phyloP scores from a whole-genome alignment of 495 filamentous ascomycete genomes.

The Podospora conica region DNA sequence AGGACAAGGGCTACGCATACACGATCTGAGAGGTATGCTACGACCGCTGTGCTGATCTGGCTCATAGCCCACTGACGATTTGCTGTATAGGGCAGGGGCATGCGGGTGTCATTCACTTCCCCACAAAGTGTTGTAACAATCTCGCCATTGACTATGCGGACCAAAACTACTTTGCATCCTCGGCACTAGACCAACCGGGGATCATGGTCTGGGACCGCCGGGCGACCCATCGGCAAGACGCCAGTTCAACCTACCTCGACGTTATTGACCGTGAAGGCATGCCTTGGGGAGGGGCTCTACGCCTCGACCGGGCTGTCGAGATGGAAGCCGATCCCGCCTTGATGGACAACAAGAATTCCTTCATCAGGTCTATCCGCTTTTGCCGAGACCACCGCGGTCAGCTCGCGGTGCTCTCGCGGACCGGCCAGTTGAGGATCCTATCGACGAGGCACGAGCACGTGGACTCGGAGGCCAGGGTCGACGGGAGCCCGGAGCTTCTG shows the following conservation, averaged over 20 bases:
- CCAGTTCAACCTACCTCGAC: conserved; percentile 40
- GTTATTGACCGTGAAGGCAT: conserved; percentile 44
- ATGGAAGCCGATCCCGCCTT: conserved; percentile 36
- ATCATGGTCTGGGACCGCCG: conserved; percentile 89
- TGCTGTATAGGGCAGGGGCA: conserved; percentile 15
- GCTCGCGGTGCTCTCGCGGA: conserved; percentile 69
- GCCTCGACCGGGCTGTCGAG: conserved; percentile 58
- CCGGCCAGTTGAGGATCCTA: conserved; percentile 69
- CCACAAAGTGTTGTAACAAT: conserved; percentile 83
- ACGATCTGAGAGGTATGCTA: conserved; percentile 74
- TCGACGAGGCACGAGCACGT: conserved; percentile 61
- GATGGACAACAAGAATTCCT: conserved; percentile 43
- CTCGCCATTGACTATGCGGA: conserved; percentile 84
- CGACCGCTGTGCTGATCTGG: neutral
- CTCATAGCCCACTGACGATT: conserved; percentile 2
- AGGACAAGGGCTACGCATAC: conserved; percentile 79
- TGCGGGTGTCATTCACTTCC: conserved; percentile 51
- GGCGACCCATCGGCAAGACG: conserved; percentile 46
- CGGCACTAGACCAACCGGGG: conserved; percentile 59
- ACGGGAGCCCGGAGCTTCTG: conserved; percentile 44
- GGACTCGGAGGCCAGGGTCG: conserved; percentile 29
- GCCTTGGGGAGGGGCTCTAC: conserved; percentile 56
- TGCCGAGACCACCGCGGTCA: conserved; percentile 66
- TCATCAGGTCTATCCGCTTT: conserved; percentile 75
- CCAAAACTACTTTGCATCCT: conserved; percentile 91